Percentiles rank a stretch among this genome's conserved stretches.
These are phyloP conservation scores for Kuraishia capsulata DNA, from an alignment of 805 yeast species.

Conservation along the genomic window DNA sequence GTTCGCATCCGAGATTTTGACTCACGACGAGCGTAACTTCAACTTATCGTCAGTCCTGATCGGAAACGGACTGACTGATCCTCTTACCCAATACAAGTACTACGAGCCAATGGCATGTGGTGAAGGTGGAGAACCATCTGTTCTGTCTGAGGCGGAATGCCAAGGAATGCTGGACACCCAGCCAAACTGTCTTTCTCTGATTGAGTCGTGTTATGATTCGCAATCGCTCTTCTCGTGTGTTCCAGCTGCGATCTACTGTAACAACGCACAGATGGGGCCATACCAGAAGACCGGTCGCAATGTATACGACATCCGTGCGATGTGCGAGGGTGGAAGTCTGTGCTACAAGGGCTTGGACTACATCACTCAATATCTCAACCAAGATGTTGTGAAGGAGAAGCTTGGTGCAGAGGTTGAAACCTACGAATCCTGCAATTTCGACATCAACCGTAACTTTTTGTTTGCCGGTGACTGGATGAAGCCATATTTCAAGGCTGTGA, in stretches of 20 bases:
- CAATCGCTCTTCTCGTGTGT: conserved; percentile 51
- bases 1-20: conserved; percentile 47
- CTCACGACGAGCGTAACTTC: conserved; percentile 45
- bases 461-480: conserved; percentile 58
- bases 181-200: conserved; percentile 57
- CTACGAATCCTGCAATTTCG: conserved; percentile 42
- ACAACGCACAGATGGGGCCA: conserved; percentile 52
- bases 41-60: conserved; percentile 73
- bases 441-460: conserved; percentile 38
- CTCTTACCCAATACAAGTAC: conserved; percentile 65
- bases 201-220: conserved; percentile 55
- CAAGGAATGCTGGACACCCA: conserved; percentile 49
- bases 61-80: conserved; percentile 91
- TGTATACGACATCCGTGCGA: conserved; percentile 53
- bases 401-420: conserved; percentile 48
- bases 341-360: conserved; percentile 45
- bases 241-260: conserved; percentile 56
- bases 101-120: conserved; percentile 96
- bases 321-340: conserved; percentile 36
- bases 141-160: conserved; percentile 63
- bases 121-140: conserved; percentile 72
- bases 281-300: conserved; percentile 50
- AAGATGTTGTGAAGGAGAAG: conserved; percentile 40
- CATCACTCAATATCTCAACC: conserved; percentile 44
- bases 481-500: conserved; percentile 51